Conservation (phyloP, 768 basidiomycete species). For the Sarcodon sp. region DNA sequence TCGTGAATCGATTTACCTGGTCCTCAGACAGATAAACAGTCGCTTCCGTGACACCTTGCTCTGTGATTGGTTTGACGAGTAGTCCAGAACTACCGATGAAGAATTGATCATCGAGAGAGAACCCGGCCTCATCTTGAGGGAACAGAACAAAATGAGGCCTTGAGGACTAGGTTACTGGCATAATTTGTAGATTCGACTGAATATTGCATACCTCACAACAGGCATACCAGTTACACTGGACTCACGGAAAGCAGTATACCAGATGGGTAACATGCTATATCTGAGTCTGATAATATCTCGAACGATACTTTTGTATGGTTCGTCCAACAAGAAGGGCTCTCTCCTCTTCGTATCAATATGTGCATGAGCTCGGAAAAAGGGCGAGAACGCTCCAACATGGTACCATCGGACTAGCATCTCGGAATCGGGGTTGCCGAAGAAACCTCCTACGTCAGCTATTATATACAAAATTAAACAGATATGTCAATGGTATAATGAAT, state of each 20-base stretch:
- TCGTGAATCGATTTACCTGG: conserved; percentile 32
- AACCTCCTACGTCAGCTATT: conserved; percentile 93
- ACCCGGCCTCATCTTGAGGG: conserved; percentile 81
- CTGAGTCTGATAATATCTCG: conserved; percentile 69
- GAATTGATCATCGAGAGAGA: conserved; percentile 88
- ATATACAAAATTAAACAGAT: conserved; percentile 3
- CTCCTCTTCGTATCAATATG: conserved; percentile 97
- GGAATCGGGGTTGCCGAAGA: conserved; percentile 92
- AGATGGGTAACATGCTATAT: conserved; percentile 80
- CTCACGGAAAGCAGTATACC: conserved; percentile 97
- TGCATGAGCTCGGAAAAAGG: conserved; percentile 98
- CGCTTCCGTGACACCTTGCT: conserved; percentile 53
- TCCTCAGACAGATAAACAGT: conserved; percentile 81
- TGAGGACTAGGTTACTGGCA: not conserved
- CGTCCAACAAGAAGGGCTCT: conserved; percentile 86
- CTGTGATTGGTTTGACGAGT: conserved; percentile 83
- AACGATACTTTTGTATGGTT: conserved; percentile 79
- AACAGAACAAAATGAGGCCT: conserved; percentile 96
- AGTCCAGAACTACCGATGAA: conserved; percentile 83
- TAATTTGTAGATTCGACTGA: not conserved
- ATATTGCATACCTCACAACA: conserved; percentile 52
- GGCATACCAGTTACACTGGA: conserved; percentile 73
- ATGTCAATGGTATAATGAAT: not conserved
- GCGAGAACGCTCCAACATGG: conserved; percentile 86
- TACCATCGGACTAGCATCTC: conserved; percentile 98